Base-by-base conservation (phyloP, 176 grass and related monocot species). In the Thalia dealbata region DNA sequence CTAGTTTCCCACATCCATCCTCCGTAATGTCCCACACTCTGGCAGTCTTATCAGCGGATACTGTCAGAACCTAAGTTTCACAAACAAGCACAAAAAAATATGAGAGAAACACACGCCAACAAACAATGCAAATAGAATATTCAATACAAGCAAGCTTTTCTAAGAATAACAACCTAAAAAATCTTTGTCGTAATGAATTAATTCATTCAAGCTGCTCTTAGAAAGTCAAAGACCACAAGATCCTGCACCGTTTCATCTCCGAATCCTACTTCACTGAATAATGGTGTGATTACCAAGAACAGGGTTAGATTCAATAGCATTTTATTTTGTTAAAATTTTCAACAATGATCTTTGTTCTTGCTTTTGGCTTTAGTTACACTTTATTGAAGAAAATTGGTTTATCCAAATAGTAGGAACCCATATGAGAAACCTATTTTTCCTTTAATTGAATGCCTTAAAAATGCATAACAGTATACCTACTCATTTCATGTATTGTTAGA, bases 1-100 rank as follows among this genome's bases (percentile, higher is more conserved):
- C 86, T 73, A 92, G 35, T 67, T 86, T 90, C 41, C 90, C 95
- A 86, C 78, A 83, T 66, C 76, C 90, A 38, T 90, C 90, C 68
- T 92, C 95, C 73, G 71, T 69, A 55, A 99, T 93, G 73, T 93
- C 95, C 95, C 95, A 99, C 74, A 99, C 61, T 99, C 93, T 99
- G 0, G 95, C 95, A 76, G 87, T 91, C 86, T 99, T 99, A 74
- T 99, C 95, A 65, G 95, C 95, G 62, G 95, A 99, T 77, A 99
- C 95, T 27, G 95, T 99, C 46, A 99, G 75, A 64, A 99, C 90
- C 95, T 99, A 86, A n/a, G 26, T 72, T 72, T 55, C 13, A 15
- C 7, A 50, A 72, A 54, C n/a, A 52, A 54, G 5, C 14, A 52
- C 11, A 21, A 45, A 18, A 27, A 26, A 19, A 69, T 21, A 16